Conservation (phyloP, 1,284 basidiomycete species). For the Earliella scabrosa region DNA sequence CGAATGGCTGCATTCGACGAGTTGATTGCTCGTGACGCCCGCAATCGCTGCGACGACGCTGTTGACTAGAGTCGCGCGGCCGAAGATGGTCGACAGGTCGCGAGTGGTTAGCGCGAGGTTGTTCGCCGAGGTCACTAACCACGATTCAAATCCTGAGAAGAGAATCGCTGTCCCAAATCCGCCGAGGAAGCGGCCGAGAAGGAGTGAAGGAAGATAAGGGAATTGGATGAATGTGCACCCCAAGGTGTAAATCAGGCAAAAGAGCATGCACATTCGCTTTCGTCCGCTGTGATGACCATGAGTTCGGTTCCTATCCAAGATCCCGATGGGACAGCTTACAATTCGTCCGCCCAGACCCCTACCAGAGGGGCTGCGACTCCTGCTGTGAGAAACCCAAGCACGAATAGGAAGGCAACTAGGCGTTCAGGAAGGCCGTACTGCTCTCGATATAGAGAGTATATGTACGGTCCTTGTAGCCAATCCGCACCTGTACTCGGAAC, state of each 20-base stretch:
- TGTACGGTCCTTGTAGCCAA: conserved; percentile 80
- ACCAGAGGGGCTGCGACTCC: conserved; percentile 69
- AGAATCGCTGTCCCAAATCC: conserved; percentile 76
- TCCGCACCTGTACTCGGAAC: conserved; percentile 56
- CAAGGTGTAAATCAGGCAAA: conserved; percentile 66
- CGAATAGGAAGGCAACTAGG: conserved; percentile 69
- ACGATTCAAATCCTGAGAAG: conserved; percentile 76
- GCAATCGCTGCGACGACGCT: conserved; percentile 71
- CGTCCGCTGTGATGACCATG: conserved; percentile 53
- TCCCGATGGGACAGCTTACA: conserved; percentile 48
- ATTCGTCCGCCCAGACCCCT: conserved; percentile 77
- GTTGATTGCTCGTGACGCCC: conserved; percentile 65
- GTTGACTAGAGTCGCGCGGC: conserved; percentile 71
- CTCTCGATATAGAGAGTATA: conserved; percentile 73
- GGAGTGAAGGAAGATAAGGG: conserved; percentile 58
- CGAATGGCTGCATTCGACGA: conserved; percentile 51
- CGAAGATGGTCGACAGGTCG: conserved; percentile 72
- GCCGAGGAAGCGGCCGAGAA: conserved; percentile 65
- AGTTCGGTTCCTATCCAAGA: background rate
- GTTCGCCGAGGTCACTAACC: conserved; percentile 68
- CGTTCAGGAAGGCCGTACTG: conserved; percentile 69
- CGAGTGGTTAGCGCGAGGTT: conserved; percentile 52
- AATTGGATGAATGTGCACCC: conserved; percentile 63
- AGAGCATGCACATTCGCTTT: conserved; percentile 65
- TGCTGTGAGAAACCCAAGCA: conserved; percentile 73